Base-by-base conservation (phyloP, 164 flowering plant genomes). In the Akebia trifoliata region DNA sequence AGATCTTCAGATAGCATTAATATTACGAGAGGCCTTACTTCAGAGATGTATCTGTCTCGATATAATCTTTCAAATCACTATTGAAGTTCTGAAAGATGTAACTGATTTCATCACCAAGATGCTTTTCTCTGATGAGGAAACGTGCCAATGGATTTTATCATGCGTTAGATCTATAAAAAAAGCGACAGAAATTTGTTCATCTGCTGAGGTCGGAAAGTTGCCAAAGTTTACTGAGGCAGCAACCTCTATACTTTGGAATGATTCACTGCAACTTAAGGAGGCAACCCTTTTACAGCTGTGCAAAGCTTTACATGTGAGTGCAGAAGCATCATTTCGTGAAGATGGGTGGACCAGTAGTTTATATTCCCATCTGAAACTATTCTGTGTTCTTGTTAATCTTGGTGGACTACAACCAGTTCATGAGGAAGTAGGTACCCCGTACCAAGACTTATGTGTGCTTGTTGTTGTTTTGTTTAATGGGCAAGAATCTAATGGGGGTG, bases 361-460 rank as follows among this genome's bases (percentile, higher is more conserved):
- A 20, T 54, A 28, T 54, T 54, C 34, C 46, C 46, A 54, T 22
- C 18, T 54, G 32, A 54, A 54, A 39, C 22, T 54, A 39, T 54
- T 38, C 22, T 54, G 58, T 4, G 24, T 54, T 28, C 47, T 54
- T 54, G 46, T 54, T 36, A 37, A 54, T 39, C 24, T 38, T 38
- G 28, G 58, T 39, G 47, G 22, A n/a, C 6, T 54, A 47, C 45
- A 54, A n/a, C 58, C 58, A 39, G 15, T n/a, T 54, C 34, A 54
- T n/a, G 58, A 54, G 12, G 58, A 54, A 47, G 58, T 54, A 54
- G 21, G 11, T 38, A 14, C 21, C 35, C 6, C 26, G 6, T 54
- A 22, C 29, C 24, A 36, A 18, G 3, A 17, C 24, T n/a, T 38
- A 22, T 26, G 26, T 38, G 21, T 38, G 32, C 24, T 9, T 26